Evolutionary conservation across 2,329 filamentous ascomycete species (phyloP), one percentile per base, ranked within the genome.

Genomic region (Beauveria bassiana): DNA sequence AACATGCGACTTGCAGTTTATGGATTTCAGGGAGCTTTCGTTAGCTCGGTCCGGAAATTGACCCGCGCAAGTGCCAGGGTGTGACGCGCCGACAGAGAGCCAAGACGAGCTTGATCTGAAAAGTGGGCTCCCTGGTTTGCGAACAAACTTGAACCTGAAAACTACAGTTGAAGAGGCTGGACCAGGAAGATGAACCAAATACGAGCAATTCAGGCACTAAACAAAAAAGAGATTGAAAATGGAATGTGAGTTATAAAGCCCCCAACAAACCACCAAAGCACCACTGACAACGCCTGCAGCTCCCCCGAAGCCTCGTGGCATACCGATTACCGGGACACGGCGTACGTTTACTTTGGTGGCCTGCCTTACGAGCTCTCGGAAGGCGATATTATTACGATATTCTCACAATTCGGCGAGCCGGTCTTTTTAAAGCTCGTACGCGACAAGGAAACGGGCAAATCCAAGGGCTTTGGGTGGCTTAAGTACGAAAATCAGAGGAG

Each of bases 401-500:
- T 98, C 79, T 96, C 92, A 7, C 95, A 99, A 74, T 99, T 88
- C 71, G 95, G 95, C 68, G 93, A 98, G 72, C 96, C 96, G 2
- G 90, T 93, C 3, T 96, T 93, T 75, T 82, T 99, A 63, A 96
- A 97, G 69, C 85, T 99, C 14, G 87, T 89, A 53, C 91, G 95
- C 70, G 95, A 99, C 80, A 95, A 95, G 72, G 96, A 98, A 72
- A 96, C 93, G 0, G 95, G 95, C 64, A 97, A 96, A 76, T 96
- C 90, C 64, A 89, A 89, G 66, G 95, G 95, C 0, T 99, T 98
- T 71, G 92, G 89, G 3, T 99, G 96, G 82, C 82, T 99, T 62
- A 99, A 99, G 72, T 99, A 98, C 75, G 95, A 99, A 73, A 93
- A 99, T 74, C 95, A 99, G 78, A 84, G 93, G 67, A 97, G 93